Evolutionary conservation across 2,329 filamentous ascomycete genomes (phyloP), one percentile per base, ranked within the genome.

Genomic region (Proliferodiscus dingleyae): DNA sequence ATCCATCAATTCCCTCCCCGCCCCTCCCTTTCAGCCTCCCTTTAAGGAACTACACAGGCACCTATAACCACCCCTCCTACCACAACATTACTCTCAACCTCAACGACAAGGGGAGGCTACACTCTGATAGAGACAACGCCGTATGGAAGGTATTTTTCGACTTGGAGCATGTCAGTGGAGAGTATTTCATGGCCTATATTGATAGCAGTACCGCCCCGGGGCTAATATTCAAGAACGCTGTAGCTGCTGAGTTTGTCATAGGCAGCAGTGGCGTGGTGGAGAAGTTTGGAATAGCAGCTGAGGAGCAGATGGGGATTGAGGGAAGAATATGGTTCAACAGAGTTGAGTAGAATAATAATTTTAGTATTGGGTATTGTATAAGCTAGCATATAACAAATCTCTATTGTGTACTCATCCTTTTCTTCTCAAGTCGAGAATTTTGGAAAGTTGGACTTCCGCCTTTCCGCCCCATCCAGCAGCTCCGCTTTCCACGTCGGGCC

Each of bases 381-480:
- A 42, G 22, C 15, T 8, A n/a, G n/a, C n/a, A n/a, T n/a, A n/a
- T n/a, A n/a, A n/a, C n/a, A n/a, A n/a, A n/a, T n/a, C n/a, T n/a
- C n/a, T n/a, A n/a, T n/a, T n/a, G n/a, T n/a, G n/a, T 29, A 39
- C 19, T 56, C 42, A 59, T 26, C 30, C 50, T 38, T 58, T 70
- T 41, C 75, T 69, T 46, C 76, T 72, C 51, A 87, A 58, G 7
- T 73, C 72, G 52, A 90, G 62, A 32, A 95, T 87, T 53, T 80
- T 79, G 11, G 69, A 68, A 28, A 94, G 63, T 54, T 72, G 80
- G 22, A 95, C 70, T 43, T 71, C 68, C 1, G 85, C 87, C 64
- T 91, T 93, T 10, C 84, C 85, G 22, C 89, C 89, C 89, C 89
- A 95, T 2, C 89, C 89, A 16, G 80, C 78, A 38, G 79, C 78